These are phyloP conservation scores for Talaromyces ruber DNA, from an alignment of 495 filamentous ascomycete species.

Conservation along the genomic window DNA sequence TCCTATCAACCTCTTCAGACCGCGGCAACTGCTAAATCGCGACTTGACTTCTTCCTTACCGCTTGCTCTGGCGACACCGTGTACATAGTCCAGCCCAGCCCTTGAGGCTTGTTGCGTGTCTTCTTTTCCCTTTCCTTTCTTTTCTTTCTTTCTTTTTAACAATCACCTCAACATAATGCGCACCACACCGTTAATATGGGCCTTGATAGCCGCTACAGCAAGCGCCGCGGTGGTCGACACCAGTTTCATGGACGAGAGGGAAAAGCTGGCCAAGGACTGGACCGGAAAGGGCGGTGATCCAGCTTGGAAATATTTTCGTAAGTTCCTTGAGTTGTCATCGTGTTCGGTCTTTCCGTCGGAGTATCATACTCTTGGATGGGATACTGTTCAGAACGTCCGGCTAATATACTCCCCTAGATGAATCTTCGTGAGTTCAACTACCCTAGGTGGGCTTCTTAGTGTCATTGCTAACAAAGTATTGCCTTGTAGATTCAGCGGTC, in stretches of 20 bases:
- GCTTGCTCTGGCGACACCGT: neutral
- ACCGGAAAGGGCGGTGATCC: constrained; percentile 37
- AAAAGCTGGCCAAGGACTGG: constrained; percentile 36
- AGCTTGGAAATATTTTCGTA: constrained; percentile 52
- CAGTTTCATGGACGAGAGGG: constrained; percentile 35
- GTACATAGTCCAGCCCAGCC: neutral
- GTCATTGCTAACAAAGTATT: constrained; percentile 4
- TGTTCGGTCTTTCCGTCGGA: neutral
- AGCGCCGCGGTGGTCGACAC: constrained; percentile 13
- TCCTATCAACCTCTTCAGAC: neutral
- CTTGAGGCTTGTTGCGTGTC: neutral
- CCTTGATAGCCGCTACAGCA: constrained; percentile 11
- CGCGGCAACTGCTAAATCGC: neutral
- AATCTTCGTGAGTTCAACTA: constrained; percentile 40
- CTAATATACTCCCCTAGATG: constrained; percentile 27
- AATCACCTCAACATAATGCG: neutral
- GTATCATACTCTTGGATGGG: neutral
- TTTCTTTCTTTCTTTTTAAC: neutral
- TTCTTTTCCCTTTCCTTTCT: no score
- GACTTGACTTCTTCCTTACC: neutral
- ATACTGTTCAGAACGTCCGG: constrained; percentile 4
- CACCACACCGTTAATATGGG: constrained; percentile 9
- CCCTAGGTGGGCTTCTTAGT: neutral
- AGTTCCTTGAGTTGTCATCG: constrained; percentile 17
- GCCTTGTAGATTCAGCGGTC: constrained; percentile 44